Percentiles rank a stretch among this genome's conserved stretches.
Evolutionary conservation across 805 yeast genomes (phyloP).

Genomic region (Lipomyces yamadae): DNA sequence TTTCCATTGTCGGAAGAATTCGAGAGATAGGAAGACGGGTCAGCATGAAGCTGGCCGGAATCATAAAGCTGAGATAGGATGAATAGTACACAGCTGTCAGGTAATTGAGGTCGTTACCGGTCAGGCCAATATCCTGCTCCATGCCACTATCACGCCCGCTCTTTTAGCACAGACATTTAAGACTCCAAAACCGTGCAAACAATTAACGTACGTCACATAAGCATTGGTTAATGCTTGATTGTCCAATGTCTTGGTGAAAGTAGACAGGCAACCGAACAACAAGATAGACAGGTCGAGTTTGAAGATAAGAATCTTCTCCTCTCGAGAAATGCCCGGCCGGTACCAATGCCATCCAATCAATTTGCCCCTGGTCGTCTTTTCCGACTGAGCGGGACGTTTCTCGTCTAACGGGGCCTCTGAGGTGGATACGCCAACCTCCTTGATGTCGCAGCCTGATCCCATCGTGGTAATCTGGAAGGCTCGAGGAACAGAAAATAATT

Average conservation of each 20-base stretch:
- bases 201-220: conserved; percentile 51
- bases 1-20: conserved; percentile 46
- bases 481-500: neutral
- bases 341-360: conserved; percentile 40
- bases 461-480: neutral
- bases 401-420: neutral
- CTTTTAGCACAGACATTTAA: conserved; percentile 49
- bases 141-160: conserved; percentile 51
- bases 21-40: conserved; percentile 46
- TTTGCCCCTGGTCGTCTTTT: neutral
- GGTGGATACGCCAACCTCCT: neutral
- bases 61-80: conserved; percentile 52
- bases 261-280: conserved; percentile 45
- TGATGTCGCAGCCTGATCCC: neutral
- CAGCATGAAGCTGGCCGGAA: conserved; percentile 47
- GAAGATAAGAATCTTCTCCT: conserved; percentile 43
- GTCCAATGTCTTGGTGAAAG: conserved; percentile 58
- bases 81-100: conserved; percentile 24
- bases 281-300: conserved; percentile 46
- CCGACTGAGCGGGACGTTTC: neutral
- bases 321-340: conserved; percentile 36
- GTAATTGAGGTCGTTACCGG: conserved; percentile 54
- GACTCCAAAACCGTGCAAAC: neutral
- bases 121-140: conserved; percentile 52
- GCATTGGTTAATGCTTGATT: conserved; percentile 56